Percentiles rank a stretch among this genome's conserved stretches.
Conservation (phyloP, 352 stramenopile genomes). For the Phytophthora cryptogea region DNA sequence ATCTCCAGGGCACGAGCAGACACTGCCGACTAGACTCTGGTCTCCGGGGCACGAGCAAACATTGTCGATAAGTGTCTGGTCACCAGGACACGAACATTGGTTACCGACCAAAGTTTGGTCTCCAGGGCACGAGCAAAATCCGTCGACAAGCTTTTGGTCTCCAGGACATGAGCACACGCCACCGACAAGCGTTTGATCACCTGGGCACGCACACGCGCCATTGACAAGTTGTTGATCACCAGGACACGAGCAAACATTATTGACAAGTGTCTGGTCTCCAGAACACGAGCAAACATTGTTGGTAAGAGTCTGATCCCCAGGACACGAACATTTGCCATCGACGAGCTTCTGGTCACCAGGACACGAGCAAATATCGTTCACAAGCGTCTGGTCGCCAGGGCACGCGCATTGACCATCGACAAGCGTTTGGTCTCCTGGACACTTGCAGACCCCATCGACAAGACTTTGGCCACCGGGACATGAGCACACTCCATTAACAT, state of each 20-base stretch:
- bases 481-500: constrained; percentile 1
- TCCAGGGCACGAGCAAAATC: neutral
- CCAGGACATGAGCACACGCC: constrained; percentile 8
- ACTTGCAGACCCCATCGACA: constrained; percentile 3
- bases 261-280: constrained; percentile 1
- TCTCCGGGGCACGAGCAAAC: neutral
- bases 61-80: neutral
- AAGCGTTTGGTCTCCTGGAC: neutral
- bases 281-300: constrained; percentile 1
- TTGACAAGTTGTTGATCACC: neutral
- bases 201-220: neutral
- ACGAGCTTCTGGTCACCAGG: neutral
- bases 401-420: neutral
- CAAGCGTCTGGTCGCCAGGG: neutral
- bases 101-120: constrained; percentile 1
- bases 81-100: neutral
- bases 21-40: neutral
- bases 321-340: neutral
- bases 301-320: neutral
- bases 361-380: neutral
- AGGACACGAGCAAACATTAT: neutral
- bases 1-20: neutral
- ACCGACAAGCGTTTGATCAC: neutral
- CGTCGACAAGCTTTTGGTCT: neutral
- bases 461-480: neutral